phyloP scores from a whole-genome alignment of 169 alveolate species.

The Prorocentrum cordatum region DNA sequence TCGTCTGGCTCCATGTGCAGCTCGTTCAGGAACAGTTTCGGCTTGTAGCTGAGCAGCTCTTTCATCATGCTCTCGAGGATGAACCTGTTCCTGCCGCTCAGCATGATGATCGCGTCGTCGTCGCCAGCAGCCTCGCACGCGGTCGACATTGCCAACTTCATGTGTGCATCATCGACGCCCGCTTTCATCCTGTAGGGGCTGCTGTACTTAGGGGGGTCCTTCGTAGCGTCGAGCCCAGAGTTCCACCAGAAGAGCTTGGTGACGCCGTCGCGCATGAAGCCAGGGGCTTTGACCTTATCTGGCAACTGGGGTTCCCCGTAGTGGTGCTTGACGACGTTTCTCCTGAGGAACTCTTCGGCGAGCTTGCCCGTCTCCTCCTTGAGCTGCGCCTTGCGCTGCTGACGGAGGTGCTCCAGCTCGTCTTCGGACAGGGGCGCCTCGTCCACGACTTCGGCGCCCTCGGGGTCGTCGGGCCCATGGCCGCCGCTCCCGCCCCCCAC shows the following conservation, averaged over 20 bases:
- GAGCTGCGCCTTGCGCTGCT: too few relatives aligned
- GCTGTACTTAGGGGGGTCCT: neutral
- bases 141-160: neutral
- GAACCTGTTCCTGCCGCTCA: neutral
- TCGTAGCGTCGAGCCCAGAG: neutral
- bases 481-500: too few relatives aligned
- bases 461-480: too few relatives aligned
- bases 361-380: too few relatives aligned
- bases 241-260: neutral
- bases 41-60: neutral
- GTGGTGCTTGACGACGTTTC: too few relatives aligned
- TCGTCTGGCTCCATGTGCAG: neutral
- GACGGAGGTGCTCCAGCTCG: too few relatives aligned
- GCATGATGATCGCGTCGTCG: neutral
- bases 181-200: neutral
- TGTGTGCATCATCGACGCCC: neutral
- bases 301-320: neutral
- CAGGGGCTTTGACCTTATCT: neutral
- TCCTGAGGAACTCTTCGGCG: too few relatives aligned
- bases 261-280: neutral
- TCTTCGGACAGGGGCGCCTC: too few relatives aligned
- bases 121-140: neutral
- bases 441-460: too few relatives aligned
- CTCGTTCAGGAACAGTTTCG: neutral
- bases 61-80: neutral